A percentile compares a stretch with the other conserved stretches of the same genome.
Evolutionary conservation across 225 moss, liverwort and hornwort genomes (phyloP).

Genomic region (Climacium dendroides): DNA sequence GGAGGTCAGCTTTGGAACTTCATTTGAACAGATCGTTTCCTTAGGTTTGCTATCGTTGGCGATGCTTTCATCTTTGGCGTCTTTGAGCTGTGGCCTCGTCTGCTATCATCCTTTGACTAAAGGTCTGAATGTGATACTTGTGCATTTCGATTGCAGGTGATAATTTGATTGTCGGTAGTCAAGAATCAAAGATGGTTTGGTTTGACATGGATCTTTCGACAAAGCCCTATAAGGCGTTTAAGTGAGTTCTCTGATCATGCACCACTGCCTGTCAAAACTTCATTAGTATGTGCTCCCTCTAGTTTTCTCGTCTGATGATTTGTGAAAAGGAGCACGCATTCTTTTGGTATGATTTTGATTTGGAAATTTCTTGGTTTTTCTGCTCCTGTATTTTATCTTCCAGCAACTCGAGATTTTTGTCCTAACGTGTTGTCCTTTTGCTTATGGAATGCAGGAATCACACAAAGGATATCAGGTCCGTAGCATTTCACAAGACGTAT

Average conservation of each 20-base stretch:
- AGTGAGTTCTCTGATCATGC: conserved; percentile 25
- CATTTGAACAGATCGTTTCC: neutral
- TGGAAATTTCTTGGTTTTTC: neutral
- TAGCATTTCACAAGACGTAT: conserved; percentile 72
- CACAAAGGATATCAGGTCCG: conserved; percentile 66
- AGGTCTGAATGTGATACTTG: neutral
- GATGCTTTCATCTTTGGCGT: neutral
- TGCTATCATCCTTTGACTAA: neutral
- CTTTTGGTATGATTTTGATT: neutral
- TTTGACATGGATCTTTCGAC: conserved; percentile 99
- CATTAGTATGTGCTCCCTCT: neutral
- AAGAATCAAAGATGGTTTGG: conserved; percentile 92
- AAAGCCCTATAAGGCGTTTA: conserved; percentile 82
- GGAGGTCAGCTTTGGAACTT: conserved; percentile 43
- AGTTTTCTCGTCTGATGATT: neutral
- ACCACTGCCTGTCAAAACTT: neutral
- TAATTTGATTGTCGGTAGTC: conserved; percentile 88
- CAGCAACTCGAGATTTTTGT: neutral
- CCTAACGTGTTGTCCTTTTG: neutral
- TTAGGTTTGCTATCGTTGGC: neutral
- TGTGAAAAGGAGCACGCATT: neutral
- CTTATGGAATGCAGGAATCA: conserved; percentile 58
- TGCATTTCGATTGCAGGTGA: conserved; percentile 52
- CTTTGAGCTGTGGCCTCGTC: neutral
- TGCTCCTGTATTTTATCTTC: neutral